Evolutionary conservation across 2,329 filamentous ascomycete species (phyloP), one percentile per base, ranked within the genome.

Genomic region (Aspergillus tanneri): DNA sequence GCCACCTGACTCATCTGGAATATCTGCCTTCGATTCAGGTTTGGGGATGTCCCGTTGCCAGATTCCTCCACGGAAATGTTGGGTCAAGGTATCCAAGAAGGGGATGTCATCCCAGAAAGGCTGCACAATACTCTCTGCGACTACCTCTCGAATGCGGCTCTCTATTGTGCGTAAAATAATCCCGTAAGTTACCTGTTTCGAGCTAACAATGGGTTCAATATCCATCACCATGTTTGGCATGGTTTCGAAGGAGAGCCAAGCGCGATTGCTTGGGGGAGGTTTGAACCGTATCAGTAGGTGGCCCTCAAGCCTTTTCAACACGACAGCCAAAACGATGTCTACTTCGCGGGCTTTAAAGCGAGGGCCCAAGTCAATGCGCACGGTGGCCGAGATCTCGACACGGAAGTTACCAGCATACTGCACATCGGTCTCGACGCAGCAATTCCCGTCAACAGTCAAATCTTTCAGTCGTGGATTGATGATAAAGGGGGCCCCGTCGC

Each of bases 81-180:
- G 90, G 47, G 82, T 76, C 47, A 85, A 79, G 0, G 90, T 97
- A 59, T 87, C 83, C 64, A 90, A 86, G 68, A 99, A 97, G 0
- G 93, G 90, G 19, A 90, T 80, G 65, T 99, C 93, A 56, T 99
- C 93, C 92, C 93, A 99, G 64, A 95, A 95, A 0, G 93, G 93
- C 47, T 86, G 77, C 2, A 99, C 93, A 16, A 97, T 69, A 1
- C 90, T 96, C 71, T 99, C 93, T 8, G 87, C 88, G 51, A 99
- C 80, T 7, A 96, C 90, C 69, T 96, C 91, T 62, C 95, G 88
- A 66, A 99, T 96, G 41, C 90, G 82, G 63, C 88, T 95, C 70
- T 99, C 93, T 50, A 99, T 97, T 52, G 95, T 89, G 41, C 90
- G 84, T 10, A 97, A 78, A 46, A 99, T 93, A 50, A 96, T 81